phyloP scores from a whole-genome alignment of 768 basidiomycete species.

The Podaxis mareebaensis region DNA sequence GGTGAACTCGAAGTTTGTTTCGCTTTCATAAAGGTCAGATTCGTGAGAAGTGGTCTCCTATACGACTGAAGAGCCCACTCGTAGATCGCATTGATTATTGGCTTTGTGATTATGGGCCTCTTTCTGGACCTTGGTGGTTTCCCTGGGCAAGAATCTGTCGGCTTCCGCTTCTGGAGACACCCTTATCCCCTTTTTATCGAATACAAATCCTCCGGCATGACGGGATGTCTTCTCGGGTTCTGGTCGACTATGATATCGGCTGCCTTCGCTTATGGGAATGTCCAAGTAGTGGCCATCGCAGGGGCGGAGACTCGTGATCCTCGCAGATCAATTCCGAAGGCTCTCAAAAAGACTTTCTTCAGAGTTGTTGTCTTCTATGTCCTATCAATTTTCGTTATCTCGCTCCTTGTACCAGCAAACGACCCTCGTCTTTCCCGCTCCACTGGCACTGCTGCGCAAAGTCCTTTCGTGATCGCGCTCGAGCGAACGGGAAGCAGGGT shows the following conservation, averaged over 20 bases:
- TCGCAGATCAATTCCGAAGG: conserved; percentile 63
- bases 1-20: conserved; percentile 61
- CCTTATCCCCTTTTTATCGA: conserved; percentile 31
- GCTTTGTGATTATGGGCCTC: conserved; percentile 34
- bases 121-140: conserved; percentile 44
- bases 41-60: background rate
- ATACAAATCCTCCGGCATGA: conserved; percentile 28
- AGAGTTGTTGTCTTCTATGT: conserved; percentile 44
- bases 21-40: conserved; percentile 31
- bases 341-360: conserved; percentile 55
- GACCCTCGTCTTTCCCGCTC: conserved; percentile 36
- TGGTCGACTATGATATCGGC: conserved; percentile 37
- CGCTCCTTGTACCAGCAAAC: conserved; percentile 66
- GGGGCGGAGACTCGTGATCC: conserved; percentile 66
- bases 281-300: conserved; percentile 44
- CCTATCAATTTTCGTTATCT: conserved; percentile 60
- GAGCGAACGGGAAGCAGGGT: conserved; percentile 58
- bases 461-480: conserved; percentile 78
- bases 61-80: conserved; percentile 22
- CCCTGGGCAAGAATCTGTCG: conserved; percentile 42
- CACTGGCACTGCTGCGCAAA: conserved; percentile 46
- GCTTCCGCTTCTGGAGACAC: conserved; percentile 47
- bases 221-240: conserved; percentile 55
- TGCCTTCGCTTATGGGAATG: conserved; percentile 69
- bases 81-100: conserved; percentile 45